Conservation (phyloP, 805 yeast species). For the Wickerhamiella slavikovae region DNA sequence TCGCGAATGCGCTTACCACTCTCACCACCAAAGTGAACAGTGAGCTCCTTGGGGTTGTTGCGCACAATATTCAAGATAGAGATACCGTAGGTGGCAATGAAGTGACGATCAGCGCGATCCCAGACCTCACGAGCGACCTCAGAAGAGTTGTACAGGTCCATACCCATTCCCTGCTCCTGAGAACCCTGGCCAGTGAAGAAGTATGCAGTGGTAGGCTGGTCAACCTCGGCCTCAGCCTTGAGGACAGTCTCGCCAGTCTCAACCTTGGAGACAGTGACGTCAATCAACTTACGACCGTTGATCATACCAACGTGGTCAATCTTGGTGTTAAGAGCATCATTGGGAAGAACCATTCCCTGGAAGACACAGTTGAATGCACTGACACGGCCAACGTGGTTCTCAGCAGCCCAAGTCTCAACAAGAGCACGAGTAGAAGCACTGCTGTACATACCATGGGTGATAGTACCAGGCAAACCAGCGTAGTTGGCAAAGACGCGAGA, state of each 20-base stretch:
- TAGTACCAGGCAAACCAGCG: constrained; percentile 89
- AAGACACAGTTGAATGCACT: constrained; percentile 81
- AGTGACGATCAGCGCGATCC: constrained; percentile 94
- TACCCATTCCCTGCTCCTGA: constrained; percentile 99
- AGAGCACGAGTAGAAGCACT: constrained; percentile 87
- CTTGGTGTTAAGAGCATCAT: constrained; percentile 67
- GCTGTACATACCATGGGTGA: constrained; percentile 98
- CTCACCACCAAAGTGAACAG: constrained; percentile 95
- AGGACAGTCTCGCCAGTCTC: constrained; percentile 63
- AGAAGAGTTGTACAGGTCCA: constrained; percentile 85
- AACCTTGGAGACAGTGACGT: constrained; percentile 71
- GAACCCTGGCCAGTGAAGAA: constrained; percentile 99
- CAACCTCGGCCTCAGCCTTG: constrained; percentile 94
- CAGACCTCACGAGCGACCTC: constrained; percentile 88
- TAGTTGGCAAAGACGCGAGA: constrained; percentile 85
- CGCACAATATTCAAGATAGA: constrained; percentile 87
- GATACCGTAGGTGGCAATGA: constrained; percentile 86
- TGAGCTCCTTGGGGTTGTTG: constrained; percentile 87
- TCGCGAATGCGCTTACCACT: constrained; percentile 88
- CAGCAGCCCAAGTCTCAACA: constrained; percentile 98
- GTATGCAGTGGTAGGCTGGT: constrained; percentile 90
- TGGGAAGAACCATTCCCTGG: constrained; percentile 95
- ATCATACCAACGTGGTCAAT: constrained; percentile 97
- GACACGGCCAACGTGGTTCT: constrained; percentile 86
- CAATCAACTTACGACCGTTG: constrained; percentile 93